These are phyloP conservation scores for Pseudogymnoascus sp. DNA, from an alignment of 2,329 filamentous ascomycete species.

Conservation along the genomic window DNA sequence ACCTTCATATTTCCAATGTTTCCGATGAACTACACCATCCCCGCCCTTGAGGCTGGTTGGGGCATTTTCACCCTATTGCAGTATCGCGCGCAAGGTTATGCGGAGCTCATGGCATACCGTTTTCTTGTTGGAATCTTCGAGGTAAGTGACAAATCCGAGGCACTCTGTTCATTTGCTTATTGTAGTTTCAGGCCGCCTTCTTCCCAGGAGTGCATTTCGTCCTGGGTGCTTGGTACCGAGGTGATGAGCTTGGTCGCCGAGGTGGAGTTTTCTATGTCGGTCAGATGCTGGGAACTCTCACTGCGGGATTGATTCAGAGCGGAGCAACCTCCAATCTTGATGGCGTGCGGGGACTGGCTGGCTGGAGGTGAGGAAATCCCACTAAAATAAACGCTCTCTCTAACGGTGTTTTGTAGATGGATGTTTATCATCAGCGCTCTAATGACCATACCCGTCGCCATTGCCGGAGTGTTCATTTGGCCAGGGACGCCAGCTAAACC, in stretches of 20 bases:
- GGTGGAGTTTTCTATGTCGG: conserved; percentile 22
- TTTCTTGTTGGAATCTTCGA: conserved; percentile 49
- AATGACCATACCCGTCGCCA: conserved; percentile 46
- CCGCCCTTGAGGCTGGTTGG: conserved; percentile 44
- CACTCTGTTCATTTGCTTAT: not conserved
- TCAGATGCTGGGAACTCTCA: conserved; percentile 21
- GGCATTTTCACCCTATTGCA: conserved; percentile 49
- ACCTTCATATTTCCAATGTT: conserved; percentile 29
- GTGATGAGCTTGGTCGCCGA: conserved; percentile 23
- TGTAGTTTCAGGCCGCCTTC: conserved; percentile 22
- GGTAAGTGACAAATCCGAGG: conserved; percentile 16
- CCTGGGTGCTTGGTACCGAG: conserved; percentile 29
- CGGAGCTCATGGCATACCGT: conserved; percentile 43
- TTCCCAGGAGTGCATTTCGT: conserved; percentile 31
- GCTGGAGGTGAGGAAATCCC: conserved; percentile 25
- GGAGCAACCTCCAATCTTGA: conserved; percentile 16
- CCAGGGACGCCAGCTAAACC: conserved; percentile 44
- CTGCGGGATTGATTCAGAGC: conserved; percentile 20
- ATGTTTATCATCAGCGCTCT: conserved; percentile 47
- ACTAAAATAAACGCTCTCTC: not conserved
- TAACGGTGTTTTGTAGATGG: conserved; percentile 43
- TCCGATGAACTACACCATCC: conserved; percentile 42
- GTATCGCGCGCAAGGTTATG: conserved; percentile 39
- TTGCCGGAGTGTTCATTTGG: conserved; percentile 42
- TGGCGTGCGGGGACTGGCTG: conserved; percentile 20